A percentile compares a stretch with the other conserved stretches of the same genome.
Conservation (phyloP, 2,329 filamentous ascomycete genomes). For the Neodidymelliopsis sp. region DNA sequence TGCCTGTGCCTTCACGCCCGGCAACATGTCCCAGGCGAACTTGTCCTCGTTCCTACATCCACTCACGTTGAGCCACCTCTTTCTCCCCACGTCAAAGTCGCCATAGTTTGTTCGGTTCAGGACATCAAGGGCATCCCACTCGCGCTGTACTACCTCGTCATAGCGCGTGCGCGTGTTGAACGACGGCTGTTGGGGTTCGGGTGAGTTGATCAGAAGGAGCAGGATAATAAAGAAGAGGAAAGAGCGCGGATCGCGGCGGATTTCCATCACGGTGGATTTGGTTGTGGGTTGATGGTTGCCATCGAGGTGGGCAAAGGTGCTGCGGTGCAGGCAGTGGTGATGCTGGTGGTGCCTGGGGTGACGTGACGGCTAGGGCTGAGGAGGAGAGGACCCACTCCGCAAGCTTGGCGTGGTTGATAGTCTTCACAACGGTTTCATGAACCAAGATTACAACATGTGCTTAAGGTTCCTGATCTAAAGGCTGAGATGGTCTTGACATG, state of each 20-base stretch:
- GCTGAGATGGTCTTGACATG: too few relatives aligned
- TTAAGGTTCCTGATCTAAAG: too few relatives aligned
- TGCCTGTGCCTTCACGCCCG: slow-evolving; percentile 70
- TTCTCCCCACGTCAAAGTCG: slow-evolving; percentile 56
- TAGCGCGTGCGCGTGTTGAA: slow-evolving; percentile 44
- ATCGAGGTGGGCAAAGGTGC: slow-evolving; percentile 12
- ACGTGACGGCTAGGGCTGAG: slow-evolving; percentile 17
- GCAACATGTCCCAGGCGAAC: slow-evolving; percentile 79
- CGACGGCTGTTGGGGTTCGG: slow-evolving; percentile 43
- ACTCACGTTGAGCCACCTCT: slow-evolving; percentile 66
- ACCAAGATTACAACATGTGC: too few relatives aligned
- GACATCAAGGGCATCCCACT: slow-evolving; percentile 59
- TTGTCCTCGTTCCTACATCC: slow-evolving; percentile 78
- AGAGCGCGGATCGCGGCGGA: slow-evolving; percentile 45
- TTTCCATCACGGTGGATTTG: slow-evolving; percentile 47
- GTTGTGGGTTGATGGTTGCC: slow-evolving; percentile 8
- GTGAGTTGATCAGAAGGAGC: slow-evolving; percentile 48
- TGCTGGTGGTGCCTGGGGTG: background rate
- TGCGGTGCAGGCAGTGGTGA: slow-evolving; percentile 1
- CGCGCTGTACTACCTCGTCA: slow-evolving; percentile 59
- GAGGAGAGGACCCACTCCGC: too few relatives aligned
- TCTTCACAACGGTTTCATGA: too few relatives aligned
- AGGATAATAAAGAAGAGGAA: slow-evolving; percentile 50
- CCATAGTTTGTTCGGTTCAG: slow-evolving; percentile 51
- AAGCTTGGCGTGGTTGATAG: too few relatives aligned